Conservation (phyloP, 1,139 yeast species). For the Eremothecium cymbalariae region DNA sequence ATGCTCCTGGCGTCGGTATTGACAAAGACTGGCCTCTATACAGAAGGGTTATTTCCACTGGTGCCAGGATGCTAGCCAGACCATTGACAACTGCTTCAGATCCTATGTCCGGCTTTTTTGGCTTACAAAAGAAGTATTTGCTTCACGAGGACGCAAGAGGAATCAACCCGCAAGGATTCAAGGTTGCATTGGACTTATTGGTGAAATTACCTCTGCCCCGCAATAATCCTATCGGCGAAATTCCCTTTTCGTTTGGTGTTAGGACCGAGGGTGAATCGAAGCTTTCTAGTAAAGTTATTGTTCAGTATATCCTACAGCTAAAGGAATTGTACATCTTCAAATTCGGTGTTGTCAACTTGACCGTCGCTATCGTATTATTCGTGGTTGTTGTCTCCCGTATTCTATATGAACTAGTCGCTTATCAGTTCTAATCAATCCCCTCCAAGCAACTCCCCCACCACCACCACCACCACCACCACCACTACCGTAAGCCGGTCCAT, state of each 20-base stretch:
- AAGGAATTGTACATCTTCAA: constrained; percentile 38
- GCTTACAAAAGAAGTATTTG: constrained; percentile 38
- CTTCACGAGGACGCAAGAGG: constrained; percentile 27
- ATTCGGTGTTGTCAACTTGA: constrained; percentile 34
- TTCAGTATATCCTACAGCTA: constrained; percentile 38
- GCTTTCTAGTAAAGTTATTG: constrained; percentile 39
- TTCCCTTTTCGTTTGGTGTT: constrained; percentile 43
- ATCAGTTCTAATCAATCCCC: too few species aligned
- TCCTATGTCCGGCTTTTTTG: constrained; percentile 44
- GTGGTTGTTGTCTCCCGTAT: constrained; percentile 26
- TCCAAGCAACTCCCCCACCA: too few species aligned
- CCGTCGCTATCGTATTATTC: constrained; percentile 27
- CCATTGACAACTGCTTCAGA: constrained; percentile 41
- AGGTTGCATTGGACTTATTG: constrained; percentile 39
- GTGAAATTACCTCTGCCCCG: constrained; percentile 38
- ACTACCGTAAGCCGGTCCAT: too few species aligned
- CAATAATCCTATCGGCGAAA: constrained; percentile 35
- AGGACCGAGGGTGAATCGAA: constrained; percentile 44
- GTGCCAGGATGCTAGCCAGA: constrained; percentile 40
- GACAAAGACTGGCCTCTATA: constrained; percentile 44
- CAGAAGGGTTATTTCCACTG: constrained; percentile 39
- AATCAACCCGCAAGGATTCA: constrained; percentile 39
- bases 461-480: too few species aligned
- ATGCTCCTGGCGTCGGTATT: constrained; percentile 43
- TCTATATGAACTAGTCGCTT: constrained; percentile 23